Conservation (phyloP, 108 stramenopile species). For the Skeletonema menzelii region DNA sequence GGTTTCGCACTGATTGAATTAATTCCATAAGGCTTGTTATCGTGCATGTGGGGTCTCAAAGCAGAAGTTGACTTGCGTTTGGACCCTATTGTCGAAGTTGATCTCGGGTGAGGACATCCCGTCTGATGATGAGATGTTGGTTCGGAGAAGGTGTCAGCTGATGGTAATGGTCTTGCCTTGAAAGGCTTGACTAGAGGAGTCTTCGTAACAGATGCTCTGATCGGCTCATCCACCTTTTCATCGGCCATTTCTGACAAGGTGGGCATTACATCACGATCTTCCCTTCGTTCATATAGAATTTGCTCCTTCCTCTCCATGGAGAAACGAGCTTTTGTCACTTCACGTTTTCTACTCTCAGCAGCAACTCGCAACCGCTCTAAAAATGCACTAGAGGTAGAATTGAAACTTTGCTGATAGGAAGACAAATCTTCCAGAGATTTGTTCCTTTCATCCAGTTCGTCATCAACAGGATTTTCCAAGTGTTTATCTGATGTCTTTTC, state of each 20-base stretch:
- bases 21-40: constrained; percentile 11
- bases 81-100: constrained; percentile 11
- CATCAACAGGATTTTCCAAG: not conserved
- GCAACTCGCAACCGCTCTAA: constrained; percentile 31
- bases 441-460: constrained; percentile 5
- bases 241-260: constrained; percentile 11
- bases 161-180: constrained; percentile 28
- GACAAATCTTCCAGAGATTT: constrained; percentile 28
- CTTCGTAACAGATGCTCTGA: not conserved
- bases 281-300: constrained; percentile 24
- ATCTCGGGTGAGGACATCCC: not conserved
- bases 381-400: constrained; percentile 39
- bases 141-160: constrained; percentile 6
- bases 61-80: constrained; percentile 24
- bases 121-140: not conserved
- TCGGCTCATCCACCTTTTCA: constrained; percentile 2
- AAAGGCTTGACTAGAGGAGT: constrained; percentile 29
- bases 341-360: constrained; percentile 36
- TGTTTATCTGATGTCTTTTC: not conserved
- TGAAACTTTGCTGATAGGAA: constrained; percentile 26
- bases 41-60: constrained; percentile 19
- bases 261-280: constrained; percentile 1
- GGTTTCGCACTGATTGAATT: constrained; percentile 39
- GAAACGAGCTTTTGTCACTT: constrained; percentile 36
- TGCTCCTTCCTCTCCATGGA: constrained; percentile 47